phyloP scores from a whole-genome alignment of 169 alveolate genomes.

The Plasmodium falciparum region DNA sequence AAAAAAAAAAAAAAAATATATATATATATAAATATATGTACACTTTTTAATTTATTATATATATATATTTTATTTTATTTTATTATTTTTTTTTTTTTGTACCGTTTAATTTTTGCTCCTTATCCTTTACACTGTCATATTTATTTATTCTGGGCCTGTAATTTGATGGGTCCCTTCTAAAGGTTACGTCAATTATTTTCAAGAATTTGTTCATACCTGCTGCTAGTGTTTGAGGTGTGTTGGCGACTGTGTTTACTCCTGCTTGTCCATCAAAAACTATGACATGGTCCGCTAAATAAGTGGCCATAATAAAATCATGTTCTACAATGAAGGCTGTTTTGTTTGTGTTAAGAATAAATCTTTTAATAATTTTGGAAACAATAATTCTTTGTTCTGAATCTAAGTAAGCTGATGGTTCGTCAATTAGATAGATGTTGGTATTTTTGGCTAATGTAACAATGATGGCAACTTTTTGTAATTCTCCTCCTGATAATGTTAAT shows the following conservation, averaged over 20 bases:
- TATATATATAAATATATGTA: not conserved
- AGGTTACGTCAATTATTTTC: constrained; percentile 96
- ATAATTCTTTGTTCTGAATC: constrained; percentile 99
- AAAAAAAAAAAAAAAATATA: no score
- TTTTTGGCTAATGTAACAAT: constrained; percentile 98
- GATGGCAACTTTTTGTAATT: constrained; percentile 98
- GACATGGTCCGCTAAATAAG: constrained; percentile 99
- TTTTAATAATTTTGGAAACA: constrained; percentile 98
- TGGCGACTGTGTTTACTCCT: constrained; percentile 92
- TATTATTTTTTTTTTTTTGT: not conserved
- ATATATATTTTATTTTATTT: no score
- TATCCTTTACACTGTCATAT: constrained; percentile 96
- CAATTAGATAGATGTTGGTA: constrained; percentile 98
- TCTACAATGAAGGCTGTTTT: constrained; percentile 99
- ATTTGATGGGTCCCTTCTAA: constrained; percentile 98
- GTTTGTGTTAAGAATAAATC: constrained; percentile 97
- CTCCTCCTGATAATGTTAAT: constrained; percentile 98
- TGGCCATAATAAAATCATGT: constrained; percentile 99
- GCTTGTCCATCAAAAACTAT: constrained; percentile 99
- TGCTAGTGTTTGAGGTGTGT: constrained; percentile 88
- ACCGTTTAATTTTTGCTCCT: constrained; percentile 95
- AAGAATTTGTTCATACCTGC: constrained; percentile 96
- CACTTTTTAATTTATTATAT: not conserved
- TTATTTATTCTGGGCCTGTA: constrained; percentile 99
- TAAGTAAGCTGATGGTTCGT: constrained; percentile 99